Percentiles rank a stretch among this genome's conserved stretches.
These are phyloP conservation scores for Backusella mclennaniae DNA, from an alignment of 192 early-diverging fungal genomes.

Conservation along the genomic window DNA sequence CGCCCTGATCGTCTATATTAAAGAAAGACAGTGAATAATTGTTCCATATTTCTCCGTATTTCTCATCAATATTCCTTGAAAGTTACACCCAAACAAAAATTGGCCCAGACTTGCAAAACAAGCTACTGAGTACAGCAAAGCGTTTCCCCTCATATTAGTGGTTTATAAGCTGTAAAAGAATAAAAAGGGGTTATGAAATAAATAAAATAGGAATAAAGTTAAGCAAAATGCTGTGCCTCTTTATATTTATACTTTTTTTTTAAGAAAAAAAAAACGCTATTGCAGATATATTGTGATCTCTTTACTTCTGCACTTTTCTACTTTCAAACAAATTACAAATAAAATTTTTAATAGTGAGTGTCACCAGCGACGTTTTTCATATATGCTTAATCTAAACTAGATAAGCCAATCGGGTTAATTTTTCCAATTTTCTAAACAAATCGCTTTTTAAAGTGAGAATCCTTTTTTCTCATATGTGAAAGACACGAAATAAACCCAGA, in stretches of 20 bases:
- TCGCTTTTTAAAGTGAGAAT: background rate
- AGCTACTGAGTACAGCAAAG: slow-evolving; percentile 23
- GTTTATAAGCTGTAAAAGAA: background rate
- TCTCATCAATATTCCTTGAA: too few relatives aligned
- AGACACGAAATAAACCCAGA: background rate
- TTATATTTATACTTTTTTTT: background rate
- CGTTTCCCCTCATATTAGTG: background rate
- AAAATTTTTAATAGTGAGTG: background rate
- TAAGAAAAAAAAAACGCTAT: background rate
- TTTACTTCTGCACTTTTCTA: background rate
- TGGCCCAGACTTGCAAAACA: slow-evolving; percentile 43
- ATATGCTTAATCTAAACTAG: background rate
- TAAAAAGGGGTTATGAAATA: background rate
- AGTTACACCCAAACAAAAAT: slow-evolving; percentile 46
- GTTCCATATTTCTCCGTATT: too few relatives aligned
- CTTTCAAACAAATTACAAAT: background rate
- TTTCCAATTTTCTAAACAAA: background rate
- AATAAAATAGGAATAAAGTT: background rate
- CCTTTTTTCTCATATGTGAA: background rate
- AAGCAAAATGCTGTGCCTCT: background rate
- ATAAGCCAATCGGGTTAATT: background rate
- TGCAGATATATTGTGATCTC: background rate
- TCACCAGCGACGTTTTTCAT: background rate
- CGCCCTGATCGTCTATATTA: slow-evolving; percentile 42
- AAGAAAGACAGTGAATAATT: too few relatives aligned